Conservation (phyloP, 768 basidiomycete genomes). For the Galerina marginata region DNA sequence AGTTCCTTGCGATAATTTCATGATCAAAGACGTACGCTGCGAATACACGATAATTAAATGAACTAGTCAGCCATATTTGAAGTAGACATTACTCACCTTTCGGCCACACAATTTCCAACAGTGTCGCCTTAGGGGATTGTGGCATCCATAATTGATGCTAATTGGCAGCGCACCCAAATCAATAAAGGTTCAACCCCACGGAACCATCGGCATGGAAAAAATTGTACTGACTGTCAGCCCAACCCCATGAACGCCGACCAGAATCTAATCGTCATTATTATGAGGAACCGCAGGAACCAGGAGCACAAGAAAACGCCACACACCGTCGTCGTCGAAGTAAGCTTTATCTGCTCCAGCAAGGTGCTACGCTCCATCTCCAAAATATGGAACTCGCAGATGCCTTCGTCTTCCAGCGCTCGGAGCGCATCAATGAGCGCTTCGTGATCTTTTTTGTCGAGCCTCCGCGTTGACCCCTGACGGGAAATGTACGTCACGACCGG, state of each 20-base stretch:
- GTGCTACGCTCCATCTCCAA: conserved; percentile 26
- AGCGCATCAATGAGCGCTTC: conserved; percentile 27
- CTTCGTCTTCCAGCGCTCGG: conserved; percentile 24
- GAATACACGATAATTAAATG: neutral
- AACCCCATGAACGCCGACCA: conserved; percentile 56
- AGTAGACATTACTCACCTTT: conserved; percentile 40
- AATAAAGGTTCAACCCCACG: neutral
- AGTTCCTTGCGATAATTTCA: conserved; percentile 41
- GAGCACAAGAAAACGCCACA: conserved; percentile 8
- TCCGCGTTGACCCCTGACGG: conserved; percentile 46
- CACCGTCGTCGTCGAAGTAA: conserved; percentile 28
- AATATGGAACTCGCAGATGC: conserved; percentile 26
- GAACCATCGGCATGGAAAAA: neutral
- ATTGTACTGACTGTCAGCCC: conserved; percentile 50
- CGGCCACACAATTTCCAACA: conserved; percentile 73
- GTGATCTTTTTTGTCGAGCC: conserved; percentile 27
- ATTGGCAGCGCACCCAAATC: conserved; percentile 1
- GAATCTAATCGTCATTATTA: conserved; percentile 21
- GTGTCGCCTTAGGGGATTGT: conserved; percentile 58
- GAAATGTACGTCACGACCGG: conserved; percentile 62
- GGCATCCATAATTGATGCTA: conserved; percentile 73
- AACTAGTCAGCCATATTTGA: neutral
- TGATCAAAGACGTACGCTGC: conserved; percentile 30
- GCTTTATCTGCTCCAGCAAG: conserved; percentile 25
- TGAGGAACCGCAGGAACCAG: neutral